Base-by-base conservation (phyloP, 805 yeast species). In the Yamadazyma tumulicola region DNA sequence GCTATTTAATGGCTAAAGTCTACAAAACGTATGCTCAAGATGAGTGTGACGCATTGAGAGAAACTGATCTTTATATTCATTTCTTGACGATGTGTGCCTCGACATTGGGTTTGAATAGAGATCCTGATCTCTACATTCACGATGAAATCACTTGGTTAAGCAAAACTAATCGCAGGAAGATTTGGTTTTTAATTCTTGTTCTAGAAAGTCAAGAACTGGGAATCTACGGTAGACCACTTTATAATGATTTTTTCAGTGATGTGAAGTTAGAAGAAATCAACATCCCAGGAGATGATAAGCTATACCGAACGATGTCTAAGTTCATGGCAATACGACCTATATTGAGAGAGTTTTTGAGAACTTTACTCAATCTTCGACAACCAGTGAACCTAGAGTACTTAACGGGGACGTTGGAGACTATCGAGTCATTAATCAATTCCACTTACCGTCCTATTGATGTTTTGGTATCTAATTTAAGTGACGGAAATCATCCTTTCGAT, bases 21-120 rank as follows among this genome's bases (percentile, higher is more conserved):
- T 81, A 79, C 56, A 70, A 67, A 43, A 69, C 63, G 39, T 64
- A 68, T 41, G 74, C 82, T 8, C 81, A 84, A 1, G 81, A 79
- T 41, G 79, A 74, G 41, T 48, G 55, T 12, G 75, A 68, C 41
- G 59, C 67, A 3, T 56, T 65, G 33, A 53, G 65, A 14, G 49
- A 49, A 24, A 37, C 48, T 6, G 56, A 62, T 13, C 60, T 64
- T 17, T 35, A 35, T 27, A 35, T 22, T 8, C 14, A 14, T 43
- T 39, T 37, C 33, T 26, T 23, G 16, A 18, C 71, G 8, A 67
- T 69, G 34, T 52, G 69, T 49, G 77, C 77, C 2, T 57, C 57
- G 35, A 61, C 68, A 3, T 57, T 72, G 20, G 77, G 77, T 1
- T 46, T 74, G 32, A 67, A 72, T 41, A 47, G 78, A 17, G 78